Conservation (phyloP, 2,329 filamentous ascomycete genomes). For the Curvularia sp. region DNA sequence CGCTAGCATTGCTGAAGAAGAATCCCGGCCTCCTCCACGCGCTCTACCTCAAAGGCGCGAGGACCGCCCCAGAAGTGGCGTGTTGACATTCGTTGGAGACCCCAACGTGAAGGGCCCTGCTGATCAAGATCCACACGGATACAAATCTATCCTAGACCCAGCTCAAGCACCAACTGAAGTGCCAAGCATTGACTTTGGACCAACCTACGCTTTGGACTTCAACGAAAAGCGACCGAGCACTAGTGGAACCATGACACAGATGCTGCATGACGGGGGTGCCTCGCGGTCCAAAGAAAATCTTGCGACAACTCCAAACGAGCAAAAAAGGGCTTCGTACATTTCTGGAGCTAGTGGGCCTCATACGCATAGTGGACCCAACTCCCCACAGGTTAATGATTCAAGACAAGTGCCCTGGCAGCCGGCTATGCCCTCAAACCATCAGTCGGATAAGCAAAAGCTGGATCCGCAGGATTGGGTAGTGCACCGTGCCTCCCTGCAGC, state of each 20-base stretch:
- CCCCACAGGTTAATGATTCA: slow-evolving; percentile 59
- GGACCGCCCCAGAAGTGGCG: slow-evolving; percentile 78
- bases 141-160: slow-evolving; percentile 46
- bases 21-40: slow-evolving; percentile 37
- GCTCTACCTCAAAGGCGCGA: slow-evolving; percentile 59
- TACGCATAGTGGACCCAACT: slow-evolving; percentile 47
- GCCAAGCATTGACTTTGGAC: slow-evolving; percentile 83
- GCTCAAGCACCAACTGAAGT: slow-evolving; percentile 59
- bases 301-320: slow-evolving; percentile 36
- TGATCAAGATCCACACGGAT: slow-evolving; percentile 56
- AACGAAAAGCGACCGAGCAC: slow-evolving; percentile 62
- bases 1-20: slow-evolving; percentile 66
- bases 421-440: slow-evolving; percentile 61
- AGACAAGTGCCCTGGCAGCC: slow-evolving; percentile 83
- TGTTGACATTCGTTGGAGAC: slow-evolving; percentile 77
- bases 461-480: slow-evolving; percentile 85
- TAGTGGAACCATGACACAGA: slow-evolving; percentile 59
- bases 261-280: slow-evolving; percentile 33
- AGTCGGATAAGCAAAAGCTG: slow-evolving; percentile 60
- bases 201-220: slow-evolving; percentile 73
- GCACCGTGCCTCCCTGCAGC: slow-evolving; percentile 68
- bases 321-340: slow-evolving; percentile 39
- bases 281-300: slow-evolving; percentile 47
- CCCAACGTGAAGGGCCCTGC: slow-evolving; percentile 52
- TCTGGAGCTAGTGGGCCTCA: slow-evolving; percentile 48